Conservation (phyloP, 1,139 yeast species). For the Maudiozyma humilis region DNA sequence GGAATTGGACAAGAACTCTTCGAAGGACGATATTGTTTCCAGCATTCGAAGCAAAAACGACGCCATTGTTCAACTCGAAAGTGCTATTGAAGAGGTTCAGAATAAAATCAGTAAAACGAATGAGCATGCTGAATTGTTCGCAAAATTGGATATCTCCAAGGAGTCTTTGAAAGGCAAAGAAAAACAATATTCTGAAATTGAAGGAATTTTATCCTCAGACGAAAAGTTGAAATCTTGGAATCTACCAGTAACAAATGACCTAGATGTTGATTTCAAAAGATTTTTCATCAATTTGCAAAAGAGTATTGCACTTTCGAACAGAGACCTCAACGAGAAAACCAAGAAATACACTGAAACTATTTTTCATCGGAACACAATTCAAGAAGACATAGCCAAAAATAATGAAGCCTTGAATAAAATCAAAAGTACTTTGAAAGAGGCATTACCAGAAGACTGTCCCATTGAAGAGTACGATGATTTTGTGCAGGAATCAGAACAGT, state of each 20-base stretch:
- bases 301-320: conserved; percentile 14
- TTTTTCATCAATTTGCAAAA: conserved; percentile 19
- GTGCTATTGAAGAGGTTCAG: conserved; percentile 47
- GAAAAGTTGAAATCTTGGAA: conserved; percentile 10
- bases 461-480: conserved; percentile 44
- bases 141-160: conserved; percentile 41
- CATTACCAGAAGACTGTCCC: conserved; percentile 38
- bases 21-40: conserved; percentile 31
- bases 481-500: conserved; percentile 50
- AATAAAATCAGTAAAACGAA: conserved; percentile 44
- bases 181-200: conserved; percentile 12
- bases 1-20: conserved; percentile 32
- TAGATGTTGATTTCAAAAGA: conserved; percentile 20
- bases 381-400: conserved; percentile 14
- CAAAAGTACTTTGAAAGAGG: conserved; percentile 12
- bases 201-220: conserved; percentile 14
- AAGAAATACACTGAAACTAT: conserved; percentile 15
- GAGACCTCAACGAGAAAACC: conserved; percentile 11
- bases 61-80: conserved; percentile 40
- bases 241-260: conserved; percentile 11
- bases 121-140: conserved; percentile 51
- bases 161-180: conserved; percentile 17
- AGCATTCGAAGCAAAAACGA: conserved; percentile 38
- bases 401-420: conserved; percentile 5
- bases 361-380: conserved; percentile 15